Evolutionary conservation across 2,329 filamentous ascomycete species (phyloP), one percentile per base, ranked within the genome.

Genomic region (Aspergillus ibericus): DNA sequence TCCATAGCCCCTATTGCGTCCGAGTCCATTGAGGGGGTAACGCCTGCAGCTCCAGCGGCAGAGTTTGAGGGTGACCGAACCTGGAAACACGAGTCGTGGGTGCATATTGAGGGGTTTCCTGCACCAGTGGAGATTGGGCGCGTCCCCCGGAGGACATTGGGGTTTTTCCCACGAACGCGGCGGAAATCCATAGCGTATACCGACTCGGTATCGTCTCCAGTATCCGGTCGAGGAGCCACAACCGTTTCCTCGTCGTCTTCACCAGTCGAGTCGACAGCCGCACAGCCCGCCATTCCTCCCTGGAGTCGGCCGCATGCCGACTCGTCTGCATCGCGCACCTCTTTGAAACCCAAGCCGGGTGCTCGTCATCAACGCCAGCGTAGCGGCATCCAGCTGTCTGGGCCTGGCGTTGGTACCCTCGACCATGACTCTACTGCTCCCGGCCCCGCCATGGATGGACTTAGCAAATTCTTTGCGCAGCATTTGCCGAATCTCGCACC

Each of bases 41-140:
- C 59, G 20, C 50, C 61, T n/a, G 53, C 60, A 20, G 60, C 48
- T 35, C 47, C 62, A 6, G 54, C 67, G 4, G 72, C 73, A 15
- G 75, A 74, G 51, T 74, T 78, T 34, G 84, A 88, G n/a, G 78
- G 82, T 29, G 88, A 90, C 51, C 82, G 78, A 48, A 85, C 86
- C 4, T 96, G 92, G 91, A 88, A 85, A 59, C 92, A 97, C 75
- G 91, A 96, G 59, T 88, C 91, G 47, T 97, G 92, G 92, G 91
- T 96, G 1, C 81, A 89, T 29, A 83, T 97, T 25, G 90, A 93
- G 62, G 88, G 87, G 20, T 83, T 84, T 62, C 79, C 81, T 15
- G 82, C 87, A 22, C 88, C 91, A 0, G 87, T 95, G 22, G 91
- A 97, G 73, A 95, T 99, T 64, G 92, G 88, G 15, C 87, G 95